phyloP scores from a whole-genome alignment of 352 stramenopile species.

The Blastocystis sp. region DNA sequence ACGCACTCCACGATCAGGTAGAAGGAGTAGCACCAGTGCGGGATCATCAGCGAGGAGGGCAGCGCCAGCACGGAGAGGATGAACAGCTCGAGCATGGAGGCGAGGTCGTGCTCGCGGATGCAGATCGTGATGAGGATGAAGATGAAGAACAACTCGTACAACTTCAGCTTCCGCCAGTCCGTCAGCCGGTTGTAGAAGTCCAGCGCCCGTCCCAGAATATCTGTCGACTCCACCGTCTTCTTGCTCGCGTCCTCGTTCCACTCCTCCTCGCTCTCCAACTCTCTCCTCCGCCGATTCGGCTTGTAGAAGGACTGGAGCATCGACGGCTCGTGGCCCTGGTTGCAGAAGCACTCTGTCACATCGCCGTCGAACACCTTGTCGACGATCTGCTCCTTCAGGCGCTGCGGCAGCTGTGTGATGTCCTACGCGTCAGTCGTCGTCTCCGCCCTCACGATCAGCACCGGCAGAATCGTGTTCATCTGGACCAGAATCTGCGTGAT shows the following conservation, averaged over 20 bases:
- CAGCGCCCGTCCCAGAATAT: constrained; percentile 32
- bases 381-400: constrained; percentile 14
- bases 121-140: neutral
- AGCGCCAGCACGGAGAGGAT: constrained; percentile 12
- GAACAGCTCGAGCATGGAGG: constrained; percentile 20
- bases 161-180: neutral
- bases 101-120: constrained; percentile 11
- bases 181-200: constrained; percentile 14
- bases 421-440: neutral
- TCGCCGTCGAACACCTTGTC: neutral
- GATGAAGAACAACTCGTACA: constrained; percentile 14
- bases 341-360: too few relatives aligned
- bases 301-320: constrained; percentile 19
- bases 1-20: neutral
- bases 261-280: neutral
- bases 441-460: neutral
- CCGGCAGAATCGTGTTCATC: neutral
- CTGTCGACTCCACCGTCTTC: neutral
- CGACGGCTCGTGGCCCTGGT: neutral
- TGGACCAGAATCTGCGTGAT: constrained; percentile 32
- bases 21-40: constrained; percentile 22
- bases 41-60: constrained; percentile 48
- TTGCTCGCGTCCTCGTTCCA: neutral
- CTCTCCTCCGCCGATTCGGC: neutral
- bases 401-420: neutral